Evolutionary conservation across 768 basidiomycete species (phyloP), one percentile per base, ranked within the genome.

Genomic region (Dentipellis sp.): DNA sequence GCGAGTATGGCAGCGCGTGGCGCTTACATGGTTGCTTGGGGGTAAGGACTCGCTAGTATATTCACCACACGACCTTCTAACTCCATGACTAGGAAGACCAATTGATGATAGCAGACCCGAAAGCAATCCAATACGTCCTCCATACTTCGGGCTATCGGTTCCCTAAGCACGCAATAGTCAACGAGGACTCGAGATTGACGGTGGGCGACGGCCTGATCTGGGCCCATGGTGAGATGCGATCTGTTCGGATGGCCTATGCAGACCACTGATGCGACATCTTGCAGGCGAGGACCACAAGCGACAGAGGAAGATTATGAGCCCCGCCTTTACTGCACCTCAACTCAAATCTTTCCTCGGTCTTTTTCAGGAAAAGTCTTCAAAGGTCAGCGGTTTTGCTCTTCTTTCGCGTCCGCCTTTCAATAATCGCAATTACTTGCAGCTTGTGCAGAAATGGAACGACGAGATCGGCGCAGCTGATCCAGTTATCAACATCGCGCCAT

Each of bases 1-100:
- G 59, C 10, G 59, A 63, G 52, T 71, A 66, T 21, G 69, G 69
- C 10, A 54, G 52, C 8, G 65, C 64, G 19, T 61, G 60, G 60
- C 59, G 59, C 39, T 56, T 61, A 39, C 34, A 40, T 16, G 59
- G 60, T 11, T 19, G 52, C 14, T 51, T 66, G 2, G 65, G 65
- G 10, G 65, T 66, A 58, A 55, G 64, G 10, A 45, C n/a, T 17
- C 16, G 42, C 3, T 9, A 14, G 19, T 19, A 14, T 42, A 8
- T 42, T 42, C 14, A 42, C 19, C 40, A 29, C 29, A 29, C 6
- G 29, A 6, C 29, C 29, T 29, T 29, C 29, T 29, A 19, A 42
- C 3, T 9, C 14, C 14, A 9, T 42, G 3, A 3, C 14, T 47
- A 58, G 59, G 48, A 47, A 4, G 56, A 60, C 17, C 36, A 52